Evolutionary conservation across 116 monocot species (phyloP), one percentile per base, ranked within the genome.

Genomic region (Phalaenopsis hybrid): DNA sequence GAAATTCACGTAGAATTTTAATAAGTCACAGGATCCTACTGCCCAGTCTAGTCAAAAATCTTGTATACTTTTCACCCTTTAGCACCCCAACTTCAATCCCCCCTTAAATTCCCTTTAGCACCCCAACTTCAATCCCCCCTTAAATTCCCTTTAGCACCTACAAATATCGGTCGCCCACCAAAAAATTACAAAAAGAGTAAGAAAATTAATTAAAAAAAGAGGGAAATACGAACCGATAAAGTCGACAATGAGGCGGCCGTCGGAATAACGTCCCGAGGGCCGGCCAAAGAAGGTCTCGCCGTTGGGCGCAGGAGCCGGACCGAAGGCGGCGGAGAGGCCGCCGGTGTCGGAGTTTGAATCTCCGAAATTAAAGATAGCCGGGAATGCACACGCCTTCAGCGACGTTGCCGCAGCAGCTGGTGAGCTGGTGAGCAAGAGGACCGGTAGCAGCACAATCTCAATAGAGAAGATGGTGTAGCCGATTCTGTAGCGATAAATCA

Each of bases 291-390:
- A 82, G 6, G 82, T 82, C 21, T 76, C 76, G 46, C 82, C 82
- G 48, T 82, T 59, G 8, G 75, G 82, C 34, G 76, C 45, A 5
- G 76, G 82, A 9, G 63, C 43, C 1, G 75, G 75, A 17, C 76
- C 76, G 45, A 82, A 82, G 59, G 77, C 18, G 12, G 76, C 76
- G 4, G 82, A 82, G 44, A 82, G 55, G 34, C 82, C 82, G 28
- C 76, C 82, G 7, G 82, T 82, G 61, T 82, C 82, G 63, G 82
- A 82, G 82, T 82, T 82, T 11, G 82, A 82, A 18, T 82, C 82
- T 7, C 82, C 82, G 8, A 82, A 76, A 44, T 57, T 82, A 65
- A 82, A 76, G 16, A 82, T 23, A 2, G 77, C 82, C 15, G 82
- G 77, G 18, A 82, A 82, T 10, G 59, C 45, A 34, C 82, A 82